Base-by-base conservation (phyloP, 2,329 filamentous ascomycete species). In the Pseudogymnoascus sp. region DNA sequence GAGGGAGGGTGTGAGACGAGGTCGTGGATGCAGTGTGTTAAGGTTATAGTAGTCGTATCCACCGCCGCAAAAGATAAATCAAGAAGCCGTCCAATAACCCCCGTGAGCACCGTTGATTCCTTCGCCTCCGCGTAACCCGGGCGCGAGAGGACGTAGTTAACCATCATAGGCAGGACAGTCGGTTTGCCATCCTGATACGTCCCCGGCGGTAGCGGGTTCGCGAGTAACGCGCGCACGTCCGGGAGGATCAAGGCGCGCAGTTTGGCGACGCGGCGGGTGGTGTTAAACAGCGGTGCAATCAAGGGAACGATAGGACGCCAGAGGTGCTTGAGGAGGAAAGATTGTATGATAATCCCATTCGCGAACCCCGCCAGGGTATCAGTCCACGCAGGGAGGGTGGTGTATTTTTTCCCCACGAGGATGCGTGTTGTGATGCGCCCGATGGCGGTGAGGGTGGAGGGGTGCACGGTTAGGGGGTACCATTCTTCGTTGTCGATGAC, bases 1-100 rank as follows among this genome's bases (percentile, higher is more conserved):
- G 71, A 65, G 3, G 70, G 68, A 2, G 64, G 59, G 29, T 63
- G 42, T 62, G 66, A 65, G 16, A 63, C 64, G 2, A 74, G 61
- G 47, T 74, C 71, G 60, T 72, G 67, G 4, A 74, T 63, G 18
- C 51, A 63, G 37, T 70, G 67, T 1, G 70, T 70, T 5, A 67
- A 63, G 10, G 66, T 70, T 34, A 73, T 66, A 5, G 66, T 67
- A 7, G 71, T 68, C 0, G 72, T 73, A 36, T 68, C 66, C 4
- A 67, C 64, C 5, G 66, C 65, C 1, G 66, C 67, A 26, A 68
- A 66, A 3, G 62, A 42, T 1, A 64, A 12, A 29, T 29, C 40
- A 1, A 64, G 42, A 2, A 60, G 14, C 10, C 57, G 16, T 1
- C 57, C 57, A 8, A 60, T 36, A 4, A 60, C 57, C 5, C 36